Base-by-base conservation (phyloP, 2,329 filamentous ascomycete genomes). In the Fusarium caatingaense region DNA sequence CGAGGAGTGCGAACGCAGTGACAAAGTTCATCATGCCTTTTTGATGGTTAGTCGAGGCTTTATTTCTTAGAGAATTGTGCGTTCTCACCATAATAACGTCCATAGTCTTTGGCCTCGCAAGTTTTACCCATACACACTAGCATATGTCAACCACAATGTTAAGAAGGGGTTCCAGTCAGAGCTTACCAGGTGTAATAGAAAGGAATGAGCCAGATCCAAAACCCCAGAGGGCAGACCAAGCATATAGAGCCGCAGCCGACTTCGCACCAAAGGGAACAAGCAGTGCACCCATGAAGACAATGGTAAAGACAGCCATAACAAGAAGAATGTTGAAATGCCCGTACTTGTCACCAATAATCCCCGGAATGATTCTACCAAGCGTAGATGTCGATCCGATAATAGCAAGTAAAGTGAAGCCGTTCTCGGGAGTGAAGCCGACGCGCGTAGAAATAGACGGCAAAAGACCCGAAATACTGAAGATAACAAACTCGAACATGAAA, bases 131-230 rank as follows among this genome's bases (percentile, higher is more conserved):
- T 77, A 56, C 84, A 85, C 0, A 84, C 83, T 46, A 77, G 2
- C 7, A 0, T 1, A 3, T 4, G 15, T 77, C 10, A 74, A 65
- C 10, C 12, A 16, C 6, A 6, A 9, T 11, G 3, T 20, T 6
- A 8, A 27, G 12, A 1, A 12, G 2, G 3, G 10, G 3, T 11
- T 8, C 1, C 4, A 21, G 5, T 8, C 67, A 8, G 12, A 16
- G 28, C 69, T 45, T 16, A 76, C 75, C 75, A 46, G 76, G 77
- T 2, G 80, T 79, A 3, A 84, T 76, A 0, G 81, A 82, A n/a
- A 85, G 74, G 75, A 82, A 85, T 0, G 81, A 81, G 0, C 84
- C 84, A 3, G 82, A 84, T 0, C 82, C 83, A n/a, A 85, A 83
- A 0, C 84, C 84, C 74, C 84, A 86, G 1, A 85, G 68, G 0